Conservation (phyloP, 805 yeast species). For the Scheffersomyces amazonensis region DNA sequence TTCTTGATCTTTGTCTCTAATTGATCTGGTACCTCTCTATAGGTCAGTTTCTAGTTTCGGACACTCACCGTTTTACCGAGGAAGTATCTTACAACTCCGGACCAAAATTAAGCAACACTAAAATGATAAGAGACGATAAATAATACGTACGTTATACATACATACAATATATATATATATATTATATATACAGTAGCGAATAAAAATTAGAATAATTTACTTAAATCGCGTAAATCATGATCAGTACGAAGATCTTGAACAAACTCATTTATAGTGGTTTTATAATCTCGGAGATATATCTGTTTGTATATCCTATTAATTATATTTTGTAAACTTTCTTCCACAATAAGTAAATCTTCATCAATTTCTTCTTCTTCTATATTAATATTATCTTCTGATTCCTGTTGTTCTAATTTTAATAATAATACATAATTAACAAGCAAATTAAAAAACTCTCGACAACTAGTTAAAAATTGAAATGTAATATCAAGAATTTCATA, state of each 20-base stretch:
- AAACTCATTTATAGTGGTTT: conserved; percentile 38
- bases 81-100: too few species aligned
- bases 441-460: conserved; percentile 30
- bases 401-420: conserved; percentile 21
- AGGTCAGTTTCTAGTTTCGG: too few species aligned
- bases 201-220: conserved; percentile 7
- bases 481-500: conserved; percentile 28
- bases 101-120: too few species aligned
- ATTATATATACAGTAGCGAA: background rate
- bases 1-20: too few species aligned
- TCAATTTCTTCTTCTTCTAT: conserved; percentile 16
- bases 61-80: too few species aligned
- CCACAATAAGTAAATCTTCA: conserved; percentile 26
- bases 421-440: conserved; percentile 26
- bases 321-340: conserved; percentile 29
- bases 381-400: conserved; percentile 5
- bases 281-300: conserved; percentile 42
- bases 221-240: conserved; percentile 44
- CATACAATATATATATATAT: too few species aligned
- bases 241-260: conserved; percentile 55
- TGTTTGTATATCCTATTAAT: conserved; percentile 37
- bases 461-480: conserved; percentile 29
- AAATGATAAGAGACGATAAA: too few species aligned
- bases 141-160: too few species aligned
- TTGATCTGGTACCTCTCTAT: too few species aligned